Base-by-base conservation (phyloP, 805 yeast species). In the fission yeast (Schizosaccharomyces pombe) region DNA sequence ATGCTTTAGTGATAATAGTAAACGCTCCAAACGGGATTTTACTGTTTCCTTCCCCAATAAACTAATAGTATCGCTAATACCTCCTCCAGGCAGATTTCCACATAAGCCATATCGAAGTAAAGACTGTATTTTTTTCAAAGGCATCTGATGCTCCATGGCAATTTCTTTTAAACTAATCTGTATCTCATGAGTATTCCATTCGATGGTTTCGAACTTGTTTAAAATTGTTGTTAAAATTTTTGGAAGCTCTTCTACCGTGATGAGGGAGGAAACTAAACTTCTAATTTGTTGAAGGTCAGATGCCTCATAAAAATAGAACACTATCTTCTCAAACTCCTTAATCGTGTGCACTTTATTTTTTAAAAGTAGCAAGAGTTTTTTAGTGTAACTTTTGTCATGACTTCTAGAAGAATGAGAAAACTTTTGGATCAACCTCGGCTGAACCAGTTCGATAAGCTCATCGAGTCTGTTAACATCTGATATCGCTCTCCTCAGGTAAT, bases 401-500 rank as follows among this genome's bases (percentile, higher is more conserved):
- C n/a, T 37, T 37, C 43, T 11, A 37, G 43, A 2, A n/a, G 43
- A 37, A 37, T 37, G n/a, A 24, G 43, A 11, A 11, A 16, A 37
- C 8, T 37, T 37, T 37, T 37, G 2, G n/a, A 5, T 37, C 22
- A 37, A 37, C 24, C 19, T 14, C 22, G n/a, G n/a, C 22, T 37
- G 43, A 19, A 37, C 22, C 22, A 16, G n/a, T 1, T 2, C 24
- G 1, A n/a, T 11, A 37, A 37, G n/a, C 22, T 37, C 24, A 12
- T 37, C 43, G 14, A 37, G 43, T n/a, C 22, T 19, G 11, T 9
- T 14, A 2, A 24, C 24, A 37, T 37, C 43, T 8, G 19, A 16
- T 2, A 37, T 37, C 43, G 24, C 22, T 37, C 22, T 24, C 4
- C 43, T 19, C 40, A 86, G 66, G 62, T 82, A 85, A 57, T 72